These are phyloP conservation scores for Ceratobasidium papillatum DNA, from an alignment of 1,284 basidiomycete species.

Conservation along the genomic window DNA sequence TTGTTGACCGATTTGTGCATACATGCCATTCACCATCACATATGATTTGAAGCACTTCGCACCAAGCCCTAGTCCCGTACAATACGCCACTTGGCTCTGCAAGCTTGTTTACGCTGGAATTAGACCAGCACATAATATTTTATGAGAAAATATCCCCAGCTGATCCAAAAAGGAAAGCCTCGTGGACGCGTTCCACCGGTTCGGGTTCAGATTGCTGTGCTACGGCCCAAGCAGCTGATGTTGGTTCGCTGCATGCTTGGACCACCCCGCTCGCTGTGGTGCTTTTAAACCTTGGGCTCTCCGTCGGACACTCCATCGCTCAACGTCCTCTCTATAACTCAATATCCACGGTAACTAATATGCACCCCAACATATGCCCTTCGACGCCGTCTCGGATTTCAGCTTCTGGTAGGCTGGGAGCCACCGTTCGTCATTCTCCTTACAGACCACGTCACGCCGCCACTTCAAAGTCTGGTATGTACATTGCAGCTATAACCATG, in stretches of 20 bases:
- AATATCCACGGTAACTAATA: background rate
- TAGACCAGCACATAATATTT: background rate
- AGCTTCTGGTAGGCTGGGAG: slow-evolving; percentile 3
- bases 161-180: background rate
- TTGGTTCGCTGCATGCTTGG: slow-evolving; percentile 27
- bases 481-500: background rate
- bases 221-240: slow-evolving; percentile 13
- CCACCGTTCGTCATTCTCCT: slow-evolving; percentile 15
- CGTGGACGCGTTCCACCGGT: slow-evolving; percentile 7
- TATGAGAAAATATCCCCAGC: background rate
- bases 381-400: slow-evolving; percentile 10
- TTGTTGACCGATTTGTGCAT: background rate
- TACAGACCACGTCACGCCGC: slow-evolving; percentile 5
- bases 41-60: background rate
- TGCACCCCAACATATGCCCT: slow-evolving; percentile 5
- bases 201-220: slow-evolving; percentile 6
- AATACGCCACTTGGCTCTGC: background rate
- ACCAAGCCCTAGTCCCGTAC: background rate
- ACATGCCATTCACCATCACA: background rate
- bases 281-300: background rate
- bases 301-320: background rate
- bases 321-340: background rate
- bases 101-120: background rate
- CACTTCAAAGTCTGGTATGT: slow-evolving; percentile 7
- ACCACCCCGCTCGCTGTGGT: slow-evolving; percentile 7